phyloP scores from a whole-genome alignment of 2,329 filamentous ascomycete genomes.

The Clonostachys solani region DNA sequence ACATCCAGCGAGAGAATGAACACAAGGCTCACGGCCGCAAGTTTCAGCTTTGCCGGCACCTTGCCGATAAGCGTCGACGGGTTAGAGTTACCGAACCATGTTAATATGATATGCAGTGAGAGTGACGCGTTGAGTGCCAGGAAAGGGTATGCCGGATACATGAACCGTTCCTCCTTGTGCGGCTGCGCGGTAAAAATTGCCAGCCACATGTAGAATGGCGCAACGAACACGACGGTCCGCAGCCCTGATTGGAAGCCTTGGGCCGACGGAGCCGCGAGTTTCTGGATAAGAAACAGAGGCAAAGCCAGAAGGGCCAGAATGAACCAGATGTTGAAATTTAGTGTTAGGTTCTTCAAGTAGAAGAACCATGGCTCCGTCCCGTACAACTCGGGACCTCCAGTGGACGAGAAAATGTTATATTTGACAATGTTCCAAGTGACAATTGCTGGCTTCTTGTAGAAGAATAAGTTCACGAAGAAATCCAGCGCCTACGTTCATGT shows the following conservation, averaged over 20 bases:
- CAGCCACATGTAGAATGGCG: constrained; percentile 93
- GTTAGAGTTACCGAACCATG: constrained; percentile 67
- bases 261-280: constrained; percentile 55
- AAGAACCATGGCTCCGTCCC: constrained; percentile 97
- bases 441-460: constrained; percentile 74
- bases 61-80: constrained; percentile 63
- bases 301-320: constrained; percentile 69
- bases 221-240: constrained; percentile 71
- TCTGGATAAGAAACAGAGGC: constrained; percentile 73
- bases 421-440: constrained; percentile 91
- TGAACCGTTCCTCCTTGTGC: constrained; percentile 97
- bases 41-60: constrained; percentile 72
- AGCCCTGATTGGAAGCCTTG: constrained; percentile 66
- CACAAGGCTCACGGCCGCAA: constrained; percentile 55
- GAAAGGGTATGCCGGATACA: constrained; percentile 95
- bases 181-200: constrained; percentile 86
- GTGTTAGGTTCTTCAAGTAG: constrained; percentile 82
- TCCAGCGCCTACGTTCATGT: constrained; percentile 55
- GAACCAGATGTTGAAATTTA: constrained; percentile 98
- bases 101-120: constrained; percentile 74
- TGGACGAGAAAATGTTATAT: constrained; percentile 88
- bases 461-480: constrained; percentile 70
- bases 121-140: constrained; percentile 85
- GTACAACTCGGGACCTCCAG: constrained; percentile 84
- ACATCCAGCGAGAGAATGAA: constrained; percentile 62